A percentile compares a stretch with the other conserved stretches of the same genome.
Evolutionary conservation across 2,329 filamentous ascomycete genomes (phyloP).

Genomic region (Neoscytalidium dimidiatum): DNA sequence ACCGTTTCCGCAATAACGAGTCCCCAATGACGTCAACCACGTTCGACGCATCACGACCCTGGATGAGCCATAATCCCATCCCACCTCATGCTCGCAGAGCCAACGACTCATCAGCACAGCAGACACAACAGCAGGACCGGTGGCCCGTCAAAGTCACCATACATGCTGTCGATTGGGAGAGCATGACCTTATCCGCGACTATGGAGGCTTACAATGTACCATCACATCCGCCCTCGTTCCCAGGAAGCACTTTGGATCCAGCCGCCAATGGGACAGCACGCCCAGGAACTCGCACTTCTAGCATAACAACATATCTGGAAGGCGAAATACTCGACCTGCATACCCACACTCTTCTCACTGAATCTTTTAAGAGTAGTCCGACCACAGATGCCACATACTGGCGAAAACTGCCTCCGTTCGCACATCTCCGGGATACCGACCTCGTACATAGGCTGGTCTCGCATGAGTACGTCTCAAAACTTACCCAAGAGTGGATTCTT

Average conservation of each 20-base stretch:
- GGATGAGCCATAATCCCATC: slow-evolving; percentile 37
- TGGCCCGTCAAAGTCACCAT: slow-evolving; percentile 71
- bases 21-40: slow-evolving; percentile 25
- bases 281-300: slow-evolving; percentile 38
- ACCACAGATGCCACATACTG: slow-evolving; percentile 51
- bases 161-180: slow-evolving; percentile 60
- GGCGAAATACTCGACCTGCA: slow-evolving; percentile 67
- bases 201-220: slow-evolving; percentile 73
- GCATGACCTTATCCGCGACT: slow-evolving; percentile 65
- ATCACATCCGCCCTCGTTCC: slow-evolving; percentile 39
- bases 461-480: slow-evolving; percentile 36
- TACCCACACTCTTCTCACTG: slow-evolving; percentile 54
- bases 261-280: neutral
- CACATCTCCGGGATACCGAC: slow-evolving; percentile 38
- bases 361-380: slow-evolving; percentile 48
- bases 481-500: slow-evolving; percentile 53
- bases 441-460: slow-evolving; percentile 48
- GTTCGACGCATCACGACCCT: slow-evolving; percentile 37
- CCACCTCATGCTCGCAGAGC: slow-evolving; percentile 28
- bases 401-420: slow-evolving; percentile 50
- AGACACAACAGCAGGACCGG: slow-evolving; percentile 52
- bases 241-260: slow-evolving; percentile 22
- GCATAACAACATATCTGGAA: slow-evolving; percentile 67
- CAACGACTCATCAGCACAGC: slow-evolving; percentile 19
- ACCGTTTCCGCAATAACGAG: slow-evolving; percentile 30